Evolutionary conservation across 164 flowering plant species (phyloP), one percentile per base, ranked within the genome.

Genomic region (Aristolochia contorta): DNA sequence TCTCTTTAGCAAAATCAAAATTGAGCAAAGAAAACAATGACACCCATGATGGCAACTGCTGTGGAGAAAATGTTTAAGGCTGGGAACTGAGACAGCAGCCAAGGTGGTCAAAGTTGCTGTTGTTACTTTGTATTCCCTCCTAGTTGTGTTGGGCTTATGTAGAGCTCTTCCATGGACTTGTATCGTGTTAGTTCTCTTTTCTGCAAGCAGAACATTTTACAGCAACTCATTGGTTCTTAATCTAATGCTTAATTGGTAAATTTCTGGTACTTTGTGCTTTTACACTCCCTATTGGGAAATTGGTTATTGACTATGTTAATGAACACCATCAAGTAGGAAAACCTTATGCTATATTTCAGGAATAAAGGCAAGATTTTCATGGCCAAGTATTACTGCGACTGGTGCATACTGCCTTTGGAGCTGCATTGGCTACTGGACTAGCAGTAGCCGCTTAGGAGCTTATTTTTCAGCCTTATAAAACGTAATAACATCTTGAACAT

Each of bases 81-180:
- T 92, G 46, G 96, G 96, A 49, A 80, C 84, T 0, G 66, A 75
- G 73, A 65, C 65, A 57, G 96, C 93, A 9, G 72, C 96, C 20
- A 46, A 20, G 27, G 74, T 83, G 37, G 89, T 89, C 49, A 85
- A 82, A 75, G 61, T 70, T 54, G 78, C 81, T 41, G 63, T 84
- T 12, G n/a, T 59, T 4, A 54, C 64, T 15, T 81, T 92, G 22
- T 92, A 92, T 68, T 48, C 72, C 33, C 68, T 83, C 59, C 30
- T 82, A 24, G 62, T 81, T 43, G 65, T 64, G 55, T 41, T 80
- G 20, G 85, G 86, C 49, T 54, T 87, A 32, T 62, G 57, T 70
- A 81, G n/a, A n/a, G n/a, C n/a, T n/a, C n/a, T n/a, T n/a, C n/a
- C n/a, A n/a, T n/a, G n/a, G n/a, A n/a, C n/a, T n/a, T n/a, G n/a